These are phyloP conservation scores for Thelonectria blattea DNA, from an alignment of 2,329 filamentous ascomycete species.

Conservation along the genomic window DNA sequence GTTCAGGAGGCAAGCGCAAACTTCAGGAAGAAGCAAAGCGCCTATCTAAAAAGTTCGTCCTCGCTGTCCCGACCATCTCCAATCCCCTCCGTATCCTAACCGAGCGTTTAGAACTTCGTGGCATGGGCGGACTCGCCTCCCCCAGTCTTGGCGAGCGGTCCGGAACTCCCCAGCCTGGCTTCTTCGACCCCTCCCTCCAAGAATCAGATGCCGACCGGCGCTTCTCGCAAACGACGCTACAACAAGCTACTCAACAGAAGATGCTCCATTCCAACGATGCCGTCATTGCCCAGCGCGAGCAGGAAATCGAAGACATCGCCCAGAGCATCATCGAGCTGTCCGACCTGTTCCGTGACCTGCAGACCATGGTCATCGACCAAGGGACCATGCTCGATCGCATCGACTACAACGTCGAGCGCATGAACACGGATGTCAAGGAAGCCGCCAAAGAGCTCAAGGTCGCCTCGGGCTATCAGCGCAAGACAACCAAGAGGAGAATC, in stretches of 20 bases:
- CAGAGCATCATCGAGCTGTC: slow-evolving; percentile 97
- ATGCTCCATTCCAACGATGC: slow-evolving; percentile 78
- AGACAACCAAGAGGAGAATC: slow-evolving; percentile 88
- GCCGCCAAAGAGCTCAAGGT: slow-evolving; percentile 92
- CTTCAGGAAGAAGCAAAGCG: slow-evolving; percentile 97
- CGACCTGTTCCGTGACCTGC: slow-evolving; percentile 95
- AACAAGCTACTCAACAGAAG: slow-evolving; percentile 74
- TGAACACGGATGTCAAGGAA: slow-evolving; percentile 90
- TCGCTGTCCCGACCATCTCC: neutral
- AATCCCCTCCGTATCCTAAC: slow-evolving; percentile 8
- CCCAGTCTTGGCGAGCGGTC: slow-evolving; percentile 58
- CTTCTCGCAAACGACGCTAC: slow-evolving; percentile 87
- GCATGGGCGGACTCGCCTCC: slow-evolving; percentile 66
- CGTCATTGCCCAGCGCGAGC: slow-evolving; percentile 87
- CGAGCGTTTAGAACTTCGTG: slow-evolving; percentile 69
- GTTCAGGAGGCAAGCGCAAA: slow-evolving; percentile 91
- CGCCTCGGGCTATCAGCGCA: slow-evolving; percentile 86
- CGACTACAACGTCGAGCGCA: slow-evolving; percentile 97
- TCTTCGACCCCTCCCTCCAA: slow-evolving; percentile 81
- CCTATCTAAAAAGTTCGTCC: slow-evolving; percentile 84
- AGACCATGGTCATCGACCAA: slow-evolving; percentile 93
- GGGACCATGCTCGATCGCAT: slow-evolving; percentile 92
- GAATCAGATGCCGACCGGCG: slow-evolving; percentile 94
- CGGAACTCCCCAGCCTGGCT: slow-evolving; percentile 55
- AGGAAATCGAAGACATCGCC: slow-evolving; percentile 96